phyloP scores from a whole-genome alignment of 2,329 filamentous ascomycete genomes.

The Penicillium sp. region DNA sequence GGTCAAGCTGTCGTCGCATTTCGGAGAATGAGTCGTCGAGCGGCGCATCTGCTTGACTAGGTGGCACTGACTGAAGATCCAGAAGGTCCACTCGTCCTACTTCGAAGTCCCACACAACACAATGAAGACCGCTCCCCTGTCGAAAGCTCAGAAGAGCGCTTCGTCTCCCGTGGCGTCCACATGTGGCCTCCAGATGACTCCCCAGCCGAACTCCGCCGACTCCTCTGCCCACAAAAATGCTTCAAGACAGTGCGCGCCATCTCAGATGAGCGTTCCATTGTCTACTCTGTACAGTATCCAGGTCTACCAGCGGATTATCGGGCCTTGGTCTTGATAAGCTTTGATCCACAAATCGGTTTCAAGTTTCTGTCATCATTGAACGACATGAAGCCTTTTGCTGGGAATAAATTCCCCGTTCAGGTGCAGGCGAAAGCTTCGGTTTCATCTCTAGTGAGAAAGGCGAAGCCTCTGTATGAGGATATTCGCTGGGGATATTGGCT shows the following conservation, averaged over 20 bases:
- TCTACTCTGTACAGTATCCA: slow-evolving; percentile 39
- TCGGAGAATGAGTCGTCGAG: slow-evolving; percentile 87
- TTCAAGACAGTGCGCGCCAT: slow-evolving; percentile 36
- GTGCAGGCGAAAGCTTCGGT: neutral
- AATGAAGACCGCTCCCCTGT: slow-evolving; percentile 27
- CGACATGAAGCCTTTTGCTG: neutral
- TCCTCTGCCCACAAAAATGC: slow-evolving; percentile 42
- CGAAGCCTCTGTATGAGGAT: slow-evolving; percentile 13
- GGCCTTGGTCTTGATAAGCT: slow-evolving; percentile 41
- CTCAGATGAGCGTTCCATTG: slow-evolving; percentile 41
- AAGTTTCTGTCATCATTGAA: slow-evolving; percentile 12
- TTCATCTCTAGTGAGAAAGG: slow-evolving; percentile 7
- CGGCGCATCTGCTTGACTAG: slow-evolving; percentile 44
- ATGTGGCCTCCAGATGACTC: slow-evolving; percentile 45
- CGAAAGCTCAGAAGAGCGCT: slow-evolving; percentile 41
- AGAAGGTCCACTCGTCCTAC: slow-evolving; percentile 29
- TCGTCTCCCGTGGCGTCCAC: slow-evolving; percentile 37
- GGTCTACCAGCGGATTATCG: slow-evolving; percentile 24
- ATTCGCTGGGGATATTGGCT: slow-evolving; percentile 19
- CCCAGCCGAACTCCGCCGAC: slow-evolving; percentile 35
- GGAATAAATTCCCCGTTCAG: slow-evolving; percentile 1
- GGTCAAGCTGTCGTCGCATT: slow-evolving; percentile 86
- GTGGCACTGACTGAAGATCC: slow-evolving; percentile 54
- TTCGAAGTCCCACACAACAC: slow-evolving; percentile 27
- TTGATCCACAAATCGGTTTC: slow-evolving; percentile 39